phyloP scores from a whole-genome alignment of 768 basidiomycete species.

The Mycena pura region DNA sequence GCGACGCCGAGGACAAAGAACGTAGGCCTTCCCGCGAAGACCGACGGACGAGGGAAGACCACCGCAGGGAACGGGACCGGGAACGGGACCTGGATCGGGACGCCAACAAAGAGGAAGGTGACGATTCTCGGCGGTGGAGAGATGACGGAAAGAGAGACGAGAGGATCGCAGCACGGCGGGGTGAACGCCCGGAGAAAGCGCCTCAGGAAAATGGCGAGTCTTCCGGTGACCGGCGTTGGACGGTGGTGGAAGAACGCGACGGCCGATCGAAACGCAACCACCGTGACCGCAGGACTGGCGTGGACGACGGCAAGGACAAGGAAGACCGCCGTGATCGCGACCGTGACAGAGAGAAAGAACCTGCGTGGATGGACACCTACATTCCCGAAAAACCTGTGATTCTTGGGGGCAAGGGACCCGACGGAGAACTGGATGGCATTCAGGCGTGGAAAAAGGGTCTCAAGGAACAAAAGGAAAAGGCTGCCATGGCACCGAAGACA shows the following conservation, averaged over 20 bases:
- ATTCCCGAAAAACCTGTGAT: constrained; percentile 72
- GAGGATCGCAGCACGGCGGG: constrained; percentile 66
- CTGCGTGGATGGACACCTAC: constrained; percentile 93
- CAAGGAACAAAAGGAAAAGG: constrained; percentile 69
- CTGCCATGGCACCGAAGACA: constrained; percentile 15
- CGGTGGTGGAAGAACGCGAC: constrained; percentile 71
- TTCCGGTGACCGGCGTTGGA: constrained; percentile 62
- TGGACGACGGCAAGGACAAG: constrained; percentile 55
- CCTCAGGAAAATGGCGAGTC: constrained; percentile 51
- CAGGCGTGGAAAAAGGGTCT: constrained; percentile 88
- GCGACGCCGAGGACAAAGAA: constrained; percentile 42
- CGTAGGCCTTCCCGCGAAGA: constrained; percentile 32
- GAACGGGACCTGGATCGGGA: constrained; percentile 45
- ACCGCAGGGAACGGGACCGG: constrained; percentile 38
- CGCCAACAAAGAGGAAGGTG: constrained; percentile 58
- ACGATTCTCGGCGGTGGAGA: constrained; percentile 79
- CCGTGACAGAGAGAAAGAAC: constrained; percentile 81
- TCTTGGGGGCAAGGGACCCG: constrained; percentile 62
- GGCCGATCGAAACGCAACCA: constrained; percentile 62
- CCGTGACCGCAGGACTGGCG: constrained; percentile 61
- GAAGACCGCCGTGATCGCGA: constrained; percentile 59
- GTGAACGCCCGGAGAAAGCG: constrained; percentile 52
- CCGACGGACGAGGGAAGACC: constrained; percentile 47
- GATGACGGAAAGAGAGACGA: constrained; percentile 87
- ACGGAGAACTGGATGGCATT: constrained; percentile 81